phyloP scores from a whole-genome alignment of 352 stramenopile species.

The Pythium scleroteichum region DNA sequence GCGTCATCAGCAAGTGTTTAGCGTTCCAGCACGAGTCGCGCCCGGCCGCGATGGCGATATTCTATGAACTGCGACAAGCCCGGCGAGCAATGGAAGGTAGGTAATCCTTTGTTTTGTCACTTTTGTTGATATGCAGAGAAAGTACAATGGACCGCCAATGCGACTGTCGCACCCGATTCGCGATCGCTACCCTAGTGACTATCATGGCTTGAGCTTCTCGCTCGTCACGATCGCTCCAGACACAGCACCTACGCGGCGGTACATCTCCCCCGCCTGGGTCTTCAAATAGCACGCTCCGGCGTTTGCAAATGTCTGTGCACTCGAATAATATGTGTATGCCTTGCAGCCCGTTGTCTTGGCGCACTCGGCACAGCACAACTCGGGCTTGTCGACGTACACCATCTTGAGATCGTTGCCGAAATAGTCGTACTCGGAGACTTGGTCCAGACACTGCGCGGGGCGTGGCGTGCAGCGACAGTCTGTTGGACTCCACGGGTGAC shows the following conservation, averaged over 20 bases:
- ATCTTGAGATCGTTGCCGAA: constrained; percentile 38
- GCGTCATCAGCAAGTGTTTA: neutral
- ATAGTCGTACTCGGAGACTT: constrained; percentile 38
- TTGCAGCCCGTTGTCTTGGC: constrained; percentile 31
- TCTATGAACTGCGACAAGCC: constrained; percentile 23
- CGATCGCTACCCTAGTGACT: no score
- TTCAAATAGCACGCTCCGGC: constrained; percentile 17
- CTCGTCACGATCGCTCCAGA: constrained; percentile 2
- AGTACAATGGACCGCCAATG: no score
- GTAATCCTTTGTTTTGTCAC: neutral
- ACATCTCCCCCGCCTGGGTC: neutral
- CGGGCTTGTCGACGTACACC: constrained; percentile 32
- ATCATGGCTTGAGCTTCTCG: no score
- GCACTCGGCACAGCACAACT: constrained; percentile 31
- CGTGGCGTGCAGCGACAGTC: constrained; percentile 39
- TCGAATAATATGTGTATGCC: constrained; percentile 44
- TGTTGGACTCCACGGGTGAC: constrained; percentile 32
- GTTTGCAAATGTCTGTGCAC: neutral
- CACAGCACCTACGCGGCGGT: constrained; percentile 2
- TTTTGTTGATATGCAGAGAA: no score
- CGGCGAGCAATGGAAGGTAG: neutral
- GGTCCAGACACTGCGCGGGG: constrained; percentile 31
- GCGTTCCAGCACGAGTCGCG: neutral
- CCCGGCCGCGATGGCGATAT: constrained; percentile 24
- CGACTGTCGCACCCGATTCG: no score